Conservation (phyloP, 129 eudicot genomes). For the Artemisia argyi region DNA sequence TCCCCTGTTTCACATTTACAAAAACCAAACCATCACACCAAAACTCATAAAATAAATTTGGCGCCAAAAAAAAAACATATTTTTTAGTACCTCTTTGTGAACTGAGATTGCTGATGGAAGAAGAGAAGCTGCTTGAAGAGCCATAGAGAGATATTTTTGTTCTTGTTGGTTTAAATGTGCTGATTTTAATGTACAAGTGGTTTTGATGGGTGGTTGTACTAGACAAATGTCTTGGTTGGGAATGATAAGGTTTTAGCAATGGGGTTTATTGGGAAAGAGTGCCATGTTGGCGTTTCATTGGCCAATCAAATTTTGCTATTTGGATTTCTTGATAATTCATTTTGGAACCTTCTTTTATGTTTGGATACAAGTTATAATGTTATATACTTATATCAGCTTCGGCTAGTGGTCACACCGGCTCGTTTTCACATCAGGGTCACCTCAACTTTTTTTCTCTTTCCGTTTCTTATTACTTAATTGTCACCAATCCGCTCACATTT, state of each 20-base stretch:
- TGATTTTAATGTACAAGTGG: neutral
- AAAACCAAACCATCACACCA: constrained; percentile 5
- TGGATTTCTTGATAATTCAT: constrained; percentile 52
- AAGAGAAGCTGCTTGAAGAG: constrained; percentile 76
- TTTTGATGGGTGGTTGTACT: no score
- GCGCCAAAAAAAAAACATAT: neutral
- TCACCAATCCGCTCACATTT: no score
- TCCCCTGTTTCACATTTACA: constrained; percentile 52
- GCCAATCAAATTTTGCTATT: constrained; percentile 51
- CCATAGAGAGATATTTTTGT: constrained; percentile 40
- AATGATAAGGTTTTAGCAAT: constrained; percentile 51
- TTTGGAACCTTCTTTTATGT: no score
- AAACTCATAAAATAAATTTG: neutral
- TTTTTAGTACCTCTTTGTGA: constrained; percentile 57
- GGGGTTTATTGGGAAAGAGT: constrained; percentile 30
- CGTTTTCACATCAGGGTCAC: no score
- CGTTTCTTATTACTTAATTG: no score
- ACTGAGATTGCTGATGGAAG: constrained; percentile 56
- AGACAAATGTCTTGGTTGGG: constrained; percentile 2
- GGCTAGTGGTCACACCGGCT: no score
- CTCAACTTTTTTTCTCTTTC: no score
- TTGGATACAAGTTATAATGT: no score
- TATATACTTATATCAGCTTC: no score
- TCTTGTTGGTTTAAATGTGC: neutral
- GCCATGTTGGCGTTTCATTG: constrained; percentile 40